These are phyloP conservation scores for Oxytropis ochrocephala DNA, from an alignment of 306 rosid genomes.

Conservation along the genomic window DNA sequence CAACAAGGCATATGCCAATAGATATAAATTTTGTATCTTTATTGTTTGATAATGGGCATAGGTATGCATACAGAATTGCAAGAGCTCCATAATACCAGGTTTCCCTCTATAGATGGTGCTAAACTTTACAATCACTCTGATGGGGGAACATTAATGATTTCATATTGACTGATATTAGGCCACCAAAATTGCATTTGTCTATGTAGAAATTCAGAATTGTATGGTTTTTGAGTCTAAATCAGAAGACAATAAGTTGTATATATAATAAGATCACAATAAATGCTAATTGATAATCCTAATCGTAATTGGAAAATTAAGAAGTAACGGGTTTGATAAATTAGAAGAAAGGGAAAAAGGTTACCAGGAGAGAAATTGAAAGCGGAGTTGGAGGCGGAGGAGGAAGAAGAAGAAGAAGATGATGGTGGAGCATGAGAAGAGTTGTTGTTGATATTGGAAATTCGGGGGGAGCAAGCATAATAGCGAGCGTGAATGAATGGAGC, in stretches of 20 bases:
- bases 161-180: not conserved
- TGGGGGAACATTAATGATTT: not conserved
- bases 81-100: not conserved
- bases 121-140: not conserved
- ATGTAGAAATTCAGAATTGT: not conserved
- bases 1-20: not conserved
- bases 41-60: not conserved
- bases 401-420: not conserved
- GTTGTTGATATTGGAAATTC: slow-evolving; percentile 18
- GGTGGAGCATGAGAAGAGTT: slow-evolving; percentile 20
- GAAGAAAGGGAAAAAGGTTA: not conserved
- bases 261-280: too few relatives aligned
- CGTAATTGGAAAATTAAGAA: not conserved
- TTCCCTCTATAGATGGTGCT: not conserved
- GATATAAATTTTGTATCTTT: not conserved
- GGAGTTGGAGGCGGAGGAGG: slow-evolving; percentile 19
- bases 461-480: slow-evolving; percentile 6
- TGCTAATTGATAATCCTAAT: too few relatives aligned
- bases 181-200: not conserved
- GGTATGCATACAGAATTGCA: not conserved
- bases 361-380: slow-evolving; percentile 21
- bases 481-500: slow-evolving; percentile 30
- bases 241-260: too few relatives aligned
- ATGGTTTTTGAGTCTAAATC: too few relatives aligned
- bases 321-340: not conserved